Conservation (phyloP, 2,329 filamentous ascomycete species). For the Fusarium solani-melongenae region DNA sequence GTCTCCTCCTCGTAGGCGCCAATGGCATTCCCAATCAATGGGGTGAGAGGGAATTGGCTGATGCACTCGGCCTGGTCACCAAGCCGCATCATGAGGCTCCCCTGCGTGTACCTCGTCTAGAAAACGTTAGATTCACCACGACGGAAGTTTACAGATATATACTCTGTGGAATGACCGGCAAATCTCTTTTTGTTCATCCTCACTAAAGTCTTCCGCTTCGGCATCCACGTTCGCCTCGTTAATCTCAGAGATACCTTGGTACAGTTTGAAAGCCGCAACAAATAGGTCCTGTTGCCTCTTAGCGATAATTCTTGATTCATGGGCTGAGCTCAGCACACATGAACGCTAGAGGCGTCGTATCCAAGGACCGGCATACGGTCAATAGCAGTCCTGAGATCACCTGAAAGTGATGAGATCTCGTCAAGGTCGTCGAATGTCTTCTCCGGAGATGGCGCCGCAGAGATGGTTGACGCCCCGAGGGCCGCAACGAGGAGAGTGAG, state of each 20-base stretch:
- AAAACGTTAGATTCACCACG: background rate
- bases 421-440: background rate
- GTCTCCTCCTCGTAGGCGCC: background rate
- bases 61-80: background rate
- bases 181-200: background rate
- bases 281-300: background rate
- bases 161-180: background rate
- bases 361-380: background rate
- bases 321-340: background rate
- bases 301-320: background rate
- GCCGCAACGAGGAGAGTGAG: background rate
- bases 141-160: background rate
- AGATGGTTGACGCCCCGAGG: background rate
- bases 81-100: background rate
- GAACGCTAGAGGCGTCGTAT: background rate
- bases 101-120: background rate
- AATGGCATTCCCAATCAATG: background rate
- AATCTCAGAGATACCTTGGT: background rate
- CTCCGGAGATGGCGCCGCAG: background rate
- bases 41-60: background rate
- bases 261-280: background rate
- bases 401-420: background rate
- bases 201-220: background rate
- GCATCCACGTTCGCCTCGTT: background rate
- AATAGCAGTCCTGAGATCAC: background rate